A percentile compares a stretch with the other conserved stretches of the same genome.
These are phyloP conservation scores for Aspergillus latus DNA, from an alignment of 2,329 filamentous ascomycete genomes.

Conservation along the genomic window DNA sequence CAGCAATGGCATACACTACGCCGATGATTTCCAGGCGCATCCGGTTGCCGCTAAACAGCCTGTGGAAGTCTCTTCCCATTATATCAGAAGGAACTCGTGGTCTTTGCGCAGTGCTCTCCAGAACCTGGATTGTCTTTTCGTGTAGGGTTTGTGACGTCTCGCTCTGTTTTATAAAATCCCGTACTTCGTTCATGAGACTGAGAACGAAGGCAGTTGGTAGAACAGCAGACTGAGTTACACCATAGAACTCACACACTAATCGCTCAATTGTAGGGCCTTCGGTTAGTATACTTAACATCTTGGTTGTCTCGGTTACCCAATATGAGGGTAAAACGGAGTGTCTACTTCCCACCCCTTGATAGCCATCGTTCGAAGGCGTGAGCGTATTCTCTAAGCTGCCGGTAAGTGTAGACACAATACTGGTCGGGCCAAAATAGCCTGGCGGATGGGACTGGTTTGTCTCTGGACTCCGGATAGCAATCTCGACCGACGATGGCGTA, in stretches of 20 bases:
- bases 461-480: conserved; percentile 3
- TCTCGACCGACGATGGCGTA: conserved; percentile 8
- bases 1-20: conserved; percentile 39
- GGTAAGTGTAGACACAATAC: conserved; percentile 31
- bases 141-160: background rate
- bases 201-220: conserved; percentile 38
- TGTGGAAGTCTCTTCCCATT: conserved; percentile 38
- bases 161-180: conserved; percentile 13
- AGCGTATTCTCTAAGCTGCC: conserved; percentile 23
- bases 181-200: conserved; percentile 30
- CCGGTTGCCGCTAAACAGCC: conserved; percentile 38
- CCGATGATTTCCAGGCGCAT: conserved; percentile 43
- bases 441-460: conserved; percentile 21
- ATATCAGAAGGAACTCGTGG: conserved; percentile 25
- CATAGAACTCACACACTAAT: conserved; percentile 16
- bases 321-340: conserved; percentile 19
- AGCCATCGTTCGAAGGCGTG: background rate
- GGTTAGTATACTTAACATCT: conserved; percentile 19
- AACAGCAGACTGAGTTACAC: background rate
- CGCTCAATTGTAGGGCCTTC: conserved; percentile 21
- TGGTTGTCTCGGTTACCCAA: conserved; percentile 23
- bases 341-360: background rate
- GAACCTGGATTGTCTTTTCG: conserved; percentile 16
- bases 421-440: conserved; percentile 37
- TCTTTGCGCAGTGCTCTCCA: conserved; percentile 29